These are phyloP conservation scores for Penicillium sumatraense DNA, from an alignment of 2,329 filamentous ascomycete genomes.

Conservation along the genomic window DNA sequence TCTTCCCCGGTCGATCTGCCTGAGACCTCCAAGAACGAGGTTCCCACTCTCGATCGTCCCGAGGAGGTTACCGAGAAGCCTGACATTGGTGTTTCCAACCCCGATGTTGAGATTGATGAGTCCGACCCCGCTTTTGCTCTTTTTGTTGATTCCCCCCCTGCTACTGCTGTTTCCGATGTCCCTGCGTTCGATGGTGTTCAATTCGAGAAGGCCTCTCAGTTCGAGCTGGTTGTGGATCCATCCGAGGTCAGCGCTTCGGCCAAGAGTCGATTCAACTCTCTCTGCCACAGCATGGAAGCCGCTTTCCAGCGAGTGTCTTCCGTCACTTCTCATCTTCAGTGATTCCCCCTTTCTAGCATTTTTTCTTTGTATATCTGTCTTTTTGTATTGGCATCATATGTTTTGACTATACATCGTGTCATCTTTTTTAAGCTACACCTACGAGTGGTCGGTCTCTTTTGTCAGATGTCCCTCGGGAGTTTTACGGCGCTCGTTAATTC, in stretches of 20 bases:
- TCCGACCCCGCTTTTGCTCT: constrained; percentile 52
- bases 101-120: constrained; percentile 60
- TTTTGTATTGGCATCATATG: constrained; percentile 9
- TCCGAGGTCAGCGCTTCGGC: constrained; percentile 30
- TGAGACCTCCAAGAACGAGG: constrained; percentile 55
- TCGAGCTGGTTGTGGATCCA: constrained; percentile 65
- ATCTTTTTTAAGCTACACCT: constrained; percentile 12
- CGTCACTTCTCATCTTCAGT: constrained; percentile 46
- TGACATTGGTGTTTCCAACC: constrained; percentile 28
- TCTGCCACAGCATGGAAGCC: constrained; percentile 48
- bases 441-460: constrained; percentile 13
- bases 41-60: constrained; percentile 52
- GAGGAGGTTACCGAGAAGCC: constrained; percentile 20
- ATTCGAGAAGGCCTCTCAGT: constrained; percentile 67
- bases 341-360: constrained; percentile 35
- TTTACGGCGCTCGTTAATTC: constrained; percentile 24
- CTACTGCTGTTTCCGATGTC: constrained; percentile 34
- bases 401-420: constrained; percentile 3
- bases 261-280: constrained; percentile 39
- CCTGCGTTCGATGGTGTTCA: constrained; percentile 57
- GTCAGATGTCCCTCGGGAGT: constrained; percentile 16
- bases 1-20: constrained; percentile 55
- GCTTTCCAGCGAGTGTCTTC: constrained; percentile 46
- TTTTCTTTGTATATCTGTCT: constrained; percentile 30
- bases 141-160: constrained; percentile 54